phyloP scores from a whole-genome alignment of 2,329 filamentous ascomycete genomes.

The Scedosporium aurantiacum region DNA sequence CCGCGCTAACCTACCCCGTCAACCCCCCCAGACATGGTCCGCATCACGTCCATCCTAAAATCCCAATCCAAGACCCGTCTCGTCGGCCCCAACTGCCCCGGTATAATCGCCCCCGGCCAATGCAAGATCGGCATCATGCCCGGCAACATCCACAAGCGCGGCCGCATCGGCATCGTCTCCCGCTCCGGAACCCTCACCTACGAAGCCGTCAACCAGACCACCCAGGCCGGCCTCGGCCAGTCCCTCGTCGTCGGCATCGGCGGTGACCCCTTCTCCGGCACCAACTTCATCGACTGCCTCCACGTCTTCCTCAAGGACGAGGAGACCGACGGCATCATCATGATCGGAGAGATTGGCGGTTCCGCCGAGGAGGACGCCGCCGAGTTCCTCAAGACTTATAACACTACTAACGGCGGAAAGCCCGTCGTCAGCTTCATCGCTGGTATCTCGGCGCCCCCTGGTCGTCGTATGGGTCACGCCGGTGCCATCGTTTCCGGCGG shows the following conservation, averaged over 20 bases:
- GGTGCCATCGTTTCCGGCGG: constrained; percentile 96
- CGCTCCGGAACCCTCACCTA: constrained; percentile 97
- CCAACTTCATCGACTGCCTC: constrained; percentile 99
- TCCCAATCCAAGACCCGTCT: constrained; percentile 94
- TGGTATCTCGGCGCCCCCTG: constrained; percentile 92
- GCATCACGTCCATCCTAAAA: constrained; percentile 96
- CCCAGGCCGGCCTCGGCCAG: constrained; percentile 90
- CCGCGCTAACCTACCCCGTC: constrained; percentile 4
- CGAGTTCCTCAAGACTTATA: constrained; percentile 87
- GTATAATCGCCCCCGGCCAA: constrained; percentile 88
- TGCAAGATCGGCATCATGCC: constrained; percentile 99
- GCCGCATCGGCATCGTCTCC: constrained; percentile 96
- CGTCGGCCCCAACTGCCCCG: constrained; percentile 95
- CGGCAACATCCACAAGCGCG: constrained; percentile 99
- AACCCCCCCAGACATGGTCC: constrained; percentile 72
- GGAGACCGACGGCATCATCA: constrained; percentile 98
- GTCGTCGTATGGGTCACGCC: constrained; percentile 96
- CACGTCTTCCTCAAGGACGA: constrained; percentile 92
- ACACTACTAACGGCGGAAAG: constrained; percentile 75
- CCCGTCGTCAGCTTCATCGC: constrained; percentile 97
- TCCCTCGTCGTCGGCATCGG: constrained; percentile 97
- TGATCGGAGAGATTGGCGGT: constrained; percentile 99
- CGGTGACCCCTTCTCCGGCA: constrained; percentile 96
- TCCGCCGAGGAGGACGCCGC: constrained; percentile 96
- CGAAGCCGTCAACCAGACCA: constrained; percentile 99